Evolutionary conservation across 1,284 basidiomycete species (phyloP).

Genomic region (Ceratobasidium sp.): DNA sequence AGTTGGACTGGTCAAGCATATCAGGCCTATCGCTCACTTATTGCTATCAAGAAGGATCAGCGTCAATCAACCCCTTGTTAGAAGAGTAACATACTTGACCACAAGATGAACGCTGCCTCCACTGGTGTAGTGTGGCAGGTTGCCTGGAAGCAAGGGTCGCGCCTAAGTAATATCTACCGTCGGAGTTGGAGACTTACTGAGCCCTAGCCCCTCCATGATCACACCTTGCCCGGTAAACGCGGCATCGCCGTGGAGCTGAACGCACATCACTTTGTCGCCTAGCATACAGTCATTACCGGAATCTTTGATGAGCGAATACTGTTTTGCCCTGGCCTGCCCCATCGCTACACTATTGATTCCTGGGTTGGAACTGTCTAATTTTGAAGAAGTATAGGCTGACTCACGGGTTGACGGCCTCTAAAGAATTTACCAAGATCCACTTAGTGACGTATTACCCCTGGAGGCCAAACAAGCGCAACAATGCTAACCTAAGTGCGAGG

Average conservation of each 20-base stretch:
- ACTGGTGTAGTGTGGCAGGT: slow-evolving; percentile 86
- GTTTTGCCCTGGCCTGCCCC: slow-evolving; percentile 90
- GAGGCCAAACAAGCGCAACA: neutral
- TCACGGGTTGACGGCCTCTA: slow-evolving; percentile 80
- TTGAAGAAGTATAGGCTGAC: neutral
- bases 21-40: slow-evolving; percentile 55
- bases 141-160: slow-evolving; percentile 60
- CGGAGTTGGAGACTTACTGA: slow-evolving; percentile 61
- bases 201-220: slow-evolving; percentile 84
- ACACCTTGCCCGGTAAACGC: slow-evolving; percentile 90
- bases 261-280: slow-evolving; percentile 85
- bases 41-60: slow-evolving; percentile 53
- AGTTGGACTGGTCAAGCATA: neutral
- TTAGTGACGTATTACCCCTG: neutral
- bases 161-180: slow-evolving; percentile 38
- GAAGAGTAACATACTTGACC: slow-evolving; percentile 74
- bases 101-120: slow-evolving; percentile 89
- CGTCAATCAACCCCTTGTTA: neutral
- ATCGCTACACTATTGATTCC: slow-evolving; percentile 61
- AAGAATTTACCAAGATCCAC: neutral
- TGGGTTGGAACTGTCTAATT: neutral
- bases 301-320: slow-evolving; percentile 78
- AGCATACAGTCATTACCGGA: slow-evolving; percentile 71
- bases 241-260: slow-evolving; percentile 89
- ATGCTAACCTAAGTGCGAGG: slow-evolving; percentile 77